Percentiles rank a stretch among this genome's conserved stretches.
phyloP scores from a whole-genome alignment of 1,139 yeast genomes.

The Magnusiomyces clavatus region DNA sequence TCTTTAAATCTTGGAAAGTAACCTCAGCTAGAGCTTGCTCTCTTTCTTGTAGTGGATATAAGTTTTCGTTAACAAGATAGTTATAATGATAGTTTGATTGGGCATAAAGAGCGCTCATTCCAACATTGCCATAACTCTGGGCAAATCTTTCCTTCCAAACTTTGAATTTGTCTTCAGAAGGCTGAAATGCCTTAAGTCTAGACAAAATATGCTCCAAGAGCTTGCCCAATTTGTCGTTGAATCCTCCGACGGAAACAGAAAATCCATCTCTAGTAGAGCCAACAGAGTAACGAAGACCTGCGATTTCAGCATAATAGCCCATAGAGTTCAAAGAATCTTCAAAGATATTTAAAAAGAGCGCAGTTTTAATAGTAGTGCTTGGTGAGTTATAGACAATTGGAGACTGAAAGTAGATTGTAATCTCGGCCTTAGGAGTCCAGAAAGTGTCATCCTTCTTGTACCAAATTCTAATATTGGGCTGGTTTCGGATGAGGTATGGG shows the following conservation, averaged over 20 bases:
- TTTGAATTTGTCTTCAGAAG: slow-evolving; percentile 50
- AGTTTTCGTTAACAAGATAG: slow-evolving; percentile 58
- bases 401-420: slow-evolving; percentile 52
- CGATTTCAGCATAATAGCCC: slow-evolving; percentile 78
- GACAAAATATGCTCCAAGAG: slow-evolving; percentile 54
- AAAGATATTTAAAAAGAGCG: slow-evolving; percentile 58
- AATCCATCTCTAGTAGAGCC: slow-evolving; percentile 63
- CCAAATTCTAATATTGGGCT: slow-evolving; percentile 54
- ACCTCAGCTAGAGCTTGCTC: slow-evolving; percentile 43
- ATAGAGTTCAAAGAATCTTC: slow-evolving; percentile 70
- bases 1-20: slow-evolving; percentile 43
- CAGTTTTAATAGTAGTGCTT: slow-evolving; percentile 47
- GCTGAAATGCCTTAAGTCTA: slow-evolving; percentile 45
- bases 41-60: slow-evolving; percentile 60
- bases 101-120: slow-evolving; percentile 60
- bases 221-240: slow-evolving; percentile 67
- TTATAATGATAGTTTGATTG: slow-evolving; percentile 62
- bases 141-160: slow-evolving; percentile 55
- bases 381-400: slow-evolving; percentile 58
- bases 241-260: slow-evolving; percentile 62
- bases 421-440: slow-evolving; percentile 78
- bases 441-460: slow-evolving; percentile 86
- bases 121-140: slow-evolving; percentile 61
- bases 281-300: slow-evolving; percentile 60
- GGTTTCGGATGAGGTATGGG: slow-evolving; percentile 43